Base-by-base conservation (phyloP, 2,329 filamentous ascomycete species). In the Arthrobotrys megalospora region DNA sequence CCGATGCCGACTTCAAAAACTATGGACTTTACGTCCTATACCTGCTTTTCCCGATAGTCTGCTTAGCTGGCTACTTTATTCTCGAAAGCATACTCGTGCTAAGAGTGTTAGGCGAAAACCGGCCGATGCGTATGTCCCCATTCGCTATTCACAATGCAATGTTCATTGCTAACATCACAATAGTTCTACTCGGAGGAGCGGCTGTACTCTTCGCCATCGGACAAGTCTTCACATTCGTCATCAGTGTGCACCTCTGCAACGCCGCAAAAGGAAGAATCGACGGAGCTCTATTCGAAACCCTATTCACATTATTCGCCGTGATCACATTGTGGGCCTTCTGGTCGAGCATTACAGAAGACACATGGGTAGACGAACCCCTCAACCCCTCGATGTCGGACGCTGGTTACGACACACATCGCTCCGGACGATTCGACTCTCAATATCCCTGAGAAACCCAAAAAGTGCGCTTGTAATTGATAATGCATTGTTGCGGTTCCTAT, bases 331-430 rank as follows among this genome's bases (percentile, higher is more conserved):
- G 96, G 94, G 85, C 93, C 72, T 99, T 99, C 87, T 99, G 96
- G 96, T 97, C 94, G 55, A 97, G 94, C 86, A 99, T 99, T 82
- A 99, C 96, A 14, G 96, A 99, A 85, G 96, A 99, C 83, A 95
- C 97, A 86, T 99, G 96, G 96, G 93, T 94, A 4, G 80, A 81
- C 52, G 80, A 81, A 71, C 79, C 79, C 3, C 41, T 76, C 50
- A 1, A 87, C 89, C 76, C 76, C 1, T 72, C 76, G 19, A 79
- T 79, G 76, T 77, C 73, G 8, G 73, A 77, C 21, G 62, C 43
- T 34, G 73, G 43, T 19, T 77, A 77, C 50, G 66, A 71, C 24
- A 77, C 73, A 43, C 58, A 71, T 62, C 73, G 73, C 28, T 77
- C 73, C 36, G 66, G 66, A 12, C 58, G 66, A 66, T 77, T 66